Conservation (phyloP, 2,329 filamentous ascomycete genomes). For the Apiospora arundinis region DNA sequence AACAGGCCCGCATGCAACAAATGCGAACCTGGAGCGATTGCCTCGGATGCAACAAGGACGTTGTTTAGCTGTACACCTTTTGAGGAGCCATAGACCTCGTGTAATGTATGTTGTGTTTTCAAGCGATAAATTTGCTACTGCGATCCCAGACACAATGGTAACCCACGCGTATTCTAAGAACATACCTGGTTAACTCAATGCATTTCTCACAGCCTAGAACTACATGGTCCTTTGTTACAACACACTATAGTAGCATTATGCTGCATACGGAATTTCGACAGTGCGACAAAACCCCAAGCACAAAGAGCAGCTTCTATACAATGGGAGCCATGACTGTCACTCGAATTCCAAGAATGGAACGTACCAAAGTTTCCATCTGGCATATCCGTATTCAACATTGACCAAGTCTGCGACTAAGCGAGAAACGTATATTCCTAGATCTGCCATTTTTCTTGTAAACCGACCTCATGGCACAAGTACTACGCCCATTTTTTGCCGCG, state of each 20-base stretch:
- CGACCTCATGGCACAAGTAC: not conserved
- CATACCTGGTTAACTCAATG: not conserved
- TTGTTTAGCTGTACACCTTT: not conserved
- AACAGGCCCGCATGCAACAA: not conserved
- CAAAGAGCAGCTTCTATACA: not conserved
- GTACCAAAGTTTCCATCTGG: not conserved
- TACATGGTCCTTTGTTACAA: not conserved
- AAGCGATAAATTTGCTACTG: not conserved
- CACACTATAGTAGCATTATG: not conserved
- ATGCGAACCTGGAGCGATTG: conserved; percentile 4
- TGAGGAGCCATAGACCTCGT: not conserved
- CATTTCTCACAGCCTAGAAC: not conserved
- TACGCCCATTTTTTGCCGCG: not conserved
- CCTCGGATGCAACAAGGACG: not conserved
- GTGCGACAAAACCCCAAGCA: not conserved
- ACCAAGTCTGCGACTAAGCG: not conserved
- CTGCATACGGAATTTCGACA: not conserved
- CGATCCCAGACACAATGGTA: not conserved
- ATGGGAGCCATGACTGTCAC: not conserved
- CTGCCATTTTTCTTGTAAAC: not conserved
- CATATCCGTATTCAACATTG: not conserved
- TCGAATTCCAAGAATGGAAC: not conserved
- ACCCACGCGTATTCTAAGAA: not conserved
- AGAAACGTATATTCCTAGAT: not conserved
- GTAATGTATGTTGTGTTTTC: not conserved